Percentiles rank a stretch among this genome's conserved stretches.
Conservation (phyloP, 306 rosid species). For the Senna siamea region DNA sequence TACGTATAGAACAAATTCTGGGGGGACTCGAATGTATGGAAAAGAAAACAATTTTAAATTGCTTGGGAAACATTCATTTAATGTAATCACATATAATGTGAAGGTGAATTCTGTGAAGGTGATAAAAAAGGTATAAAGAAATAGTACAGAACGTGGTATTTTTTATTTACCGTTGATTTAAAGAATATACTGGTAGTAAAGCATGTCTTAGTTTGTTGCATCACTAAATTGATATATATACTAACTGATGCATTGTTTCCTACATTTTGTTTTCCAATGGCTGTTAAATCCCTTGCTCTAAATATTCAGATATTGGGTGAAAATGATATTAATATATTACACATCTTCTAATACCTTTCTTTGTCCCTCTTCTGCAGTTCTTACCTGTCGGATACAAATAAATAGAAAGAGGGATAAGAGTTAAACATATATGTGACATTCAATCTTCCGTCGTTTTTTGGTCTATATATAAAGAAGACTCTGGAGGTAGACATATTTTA, state of each 20-base stretch:
- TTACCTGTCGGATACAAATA: constrained; percentile 42
- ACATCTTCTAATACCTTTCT: constrained; percentile 29
- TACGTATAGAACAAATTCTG: not conserved
- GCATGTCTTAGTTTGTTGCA: constrained; percentile 13
- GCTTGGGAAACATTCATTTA: not conserved
- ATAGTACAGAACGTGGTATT: constrained; percentile 9
- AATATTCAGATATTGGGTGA: constrained; percentile 20
- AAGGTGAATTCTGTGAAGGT: not conserved
- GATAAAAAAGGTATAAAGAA: not conserved
- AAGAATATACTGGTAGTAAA: not conserved
- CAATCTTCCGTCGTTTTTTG: constrained; percentile 43
- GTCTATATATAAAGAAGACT: constrained; percentile 42
- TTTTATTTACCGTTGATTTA: constrained; percentile 8
- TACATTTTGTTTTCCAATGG: constrained; percentile 1
- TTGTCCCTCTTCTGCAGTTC: constrained; percentile 48
- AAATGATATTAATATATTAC: not conserved
- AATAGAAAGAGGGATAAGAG: constrained; percentile 31
- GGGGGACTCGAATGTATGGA: not conserved
- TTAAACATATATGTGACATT: constrained; percentile 39
- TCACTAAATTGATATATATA: not conserved
- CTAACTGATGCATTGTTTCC: not conserved
- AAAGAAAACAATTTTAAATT: not conserved
- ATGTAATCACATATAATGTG: not conserved
- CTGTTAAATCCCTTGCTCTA: not conserved
- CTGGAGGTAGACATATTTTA: constrained; percentile 26